A percentile compares a stretch with the other conserved stretches of the same genome.
Evolutionary conservation across 345 rosid species (phyloP).

Genomic region (Eucalyptus polybractea): DNA sequence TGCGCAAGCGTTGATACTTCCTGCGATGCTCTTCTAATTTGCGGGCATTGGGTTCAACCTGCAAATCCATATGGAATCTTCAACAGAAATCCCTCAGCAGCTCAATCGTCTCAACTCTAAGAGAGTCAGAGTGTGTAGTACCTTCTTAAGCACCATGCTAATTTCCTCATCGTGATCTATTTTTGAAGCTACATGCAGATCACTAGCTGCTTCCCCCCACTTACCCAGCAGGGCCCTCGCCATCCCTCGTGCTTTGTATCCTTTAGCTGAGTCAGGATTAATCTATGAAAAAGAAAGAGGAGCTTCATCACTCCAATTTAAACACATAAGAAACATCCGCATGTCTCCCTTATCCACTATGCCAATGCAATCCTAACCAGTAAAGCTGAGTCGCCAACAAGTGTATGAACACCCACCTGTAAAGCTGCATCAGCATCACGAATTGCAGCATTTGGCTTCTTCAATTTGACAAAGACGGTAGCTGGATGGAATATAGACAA

Average conservation of each 20-base stretch:
- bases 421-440: constrained; percentile 67
- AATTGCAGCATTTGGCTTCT: constrained; percentile 81
- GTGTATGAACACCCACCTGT: constrained; percentile 26
- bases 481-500: constrained; percentile 17
- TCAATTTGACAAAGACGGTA: constrained; percentile 36
- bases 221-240: constrained; percentile 68
- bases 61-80: neutral
- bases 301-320: neutral
- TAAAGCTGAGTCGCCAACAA: neutral
- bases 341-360: neutral
- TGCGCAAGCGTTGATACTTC: constrained; percentile 59
- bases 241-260: constrained; percentile 74
- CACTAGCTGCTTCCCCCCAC: constrained; percentile 77
- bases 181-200: constrained; percentile 71
- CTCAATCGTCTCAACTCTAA: neutral
- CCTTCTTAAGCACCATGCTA: constrained; percentile 54
- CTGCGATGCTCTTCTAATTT: constrained; percentile 65
- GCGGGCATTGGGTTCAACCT: constrained; percentile 81
- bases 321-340: neutral
- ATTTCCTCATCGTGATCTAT: constrained; percentile 85
- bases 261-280: constrained; percentile 85
- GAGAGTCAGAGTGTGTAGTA: neutral
- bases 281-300: constrained; percentile 15
- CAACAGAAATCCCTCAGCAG: neutral
- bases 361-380: neutral